Conservation (phyloP, 1,139 yeast genomes). For the Entelexis sorbosivorans region DNA sequence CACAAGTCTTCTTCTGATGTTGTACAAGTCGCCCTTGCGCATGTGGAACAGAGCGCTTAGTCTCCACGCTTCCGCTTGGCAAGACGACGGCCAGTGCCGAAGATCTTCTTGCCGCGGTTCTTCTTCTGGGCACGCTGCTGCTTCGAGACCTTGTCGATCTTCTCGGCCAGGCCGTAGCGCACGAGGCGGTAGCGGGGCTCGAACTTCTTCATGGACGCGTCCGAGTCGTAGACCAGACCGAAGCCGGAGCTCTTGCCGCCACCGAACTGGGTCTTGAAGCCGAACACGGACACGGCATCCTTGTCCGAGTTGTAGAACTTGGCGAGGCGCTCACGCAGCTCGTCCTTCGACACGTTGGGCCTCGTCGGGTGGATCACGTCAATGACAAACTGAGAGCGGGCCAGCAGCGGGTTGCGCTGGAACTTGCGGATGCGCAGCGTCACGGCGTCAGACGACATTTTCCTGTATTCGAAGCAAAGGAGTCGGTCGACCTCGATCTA, state of each 20-base stretch:
- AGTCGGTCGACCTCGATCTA: constrained; percentile 14
- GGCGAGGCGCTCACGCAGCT: constrained; percentile 95
- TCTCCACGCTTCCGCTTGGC: constrained; percentile 46
- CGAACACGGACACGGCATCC: constrained; percentile 97
- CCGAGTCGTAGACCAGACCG: constrained; percentile 97
- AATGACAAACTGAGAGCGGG: constrained; percentile 99
- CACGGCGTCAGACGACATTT: constrained; percentile 62
- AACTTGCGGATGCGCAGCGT: constrained; percentile 99
- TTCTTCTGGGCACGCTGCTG: constrained; percentile 99
- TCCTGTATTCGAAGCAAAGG: constrained; percentile 7
- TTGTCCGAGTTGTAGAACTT: constrained; percentile 95
- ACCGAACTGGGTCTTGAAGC: constrained; percentile 99
- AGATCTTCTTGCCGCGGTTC: constrained; percentile 98
- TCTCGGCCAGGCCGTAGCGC: constrained; percentile 94
- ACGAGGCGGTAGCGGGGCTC: constrained; percentile 99
- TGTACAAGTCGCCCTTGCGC: constrained; percentile 6
- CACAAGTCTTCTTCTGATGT: constrained; percentile 2
- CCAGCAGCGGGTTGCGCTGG: constrained; percentile 98
- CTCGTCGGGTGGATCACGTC: constrained; percentile 99
- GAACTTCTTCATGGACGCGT: constrained; percentile 94
- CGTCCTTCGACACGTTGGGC: constrained; percentile 98
- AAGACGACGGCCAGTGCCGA: constrained; percentile 94
- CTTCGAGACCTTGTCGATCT: constrained; percentile 96
- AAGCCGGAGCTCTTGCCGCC: constrained; percentile 99
- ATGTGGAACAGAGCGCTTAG: constrained; percentile 14